Percentiles rank a stretch among this genome's conserved stretches.
These are phyloP conservation scores for Limonium bicolor DNA, from an alignment of 148 eudicot species.

Conservation along the genomic window DNA sequence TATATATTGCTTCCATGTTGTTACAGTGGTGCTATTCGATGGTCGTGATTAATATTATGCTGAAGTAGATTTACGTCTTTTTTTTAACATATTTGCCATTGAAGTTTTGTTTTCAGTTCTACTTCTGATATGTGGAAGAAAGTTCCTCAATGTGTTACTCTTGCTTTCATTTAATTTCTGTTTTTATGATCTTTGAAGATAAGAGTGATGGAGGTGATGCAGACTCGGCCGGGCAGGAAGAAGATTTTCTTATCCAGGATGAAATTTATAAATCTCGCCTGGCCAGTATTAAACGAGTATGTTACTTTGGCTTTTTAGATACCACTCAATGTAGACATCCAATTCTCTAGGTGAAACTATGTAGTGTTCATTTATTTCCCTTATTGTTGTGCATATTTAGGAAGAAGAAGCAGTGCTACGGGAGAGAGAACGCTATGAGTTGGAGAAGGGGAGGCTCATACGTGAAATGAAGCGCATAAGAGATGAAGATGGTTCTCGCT, in stretches of 20 bases:
- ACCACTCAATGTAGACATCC: too few species aligned
- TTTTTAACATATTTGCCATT: too few species aligned
- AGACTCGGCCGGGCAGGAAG: conserved; percentile 57
- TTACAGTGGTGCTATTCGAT: too few species aligned
- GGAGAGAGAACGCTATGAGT: conserved; percentile 84
- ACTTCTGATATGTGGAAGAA: too few species aligned
- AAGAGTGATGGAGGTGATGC: conserved; percentile 54
- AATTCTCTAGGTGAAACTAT: neutral
- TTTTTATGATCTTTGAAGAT: conserved; percentile 32
- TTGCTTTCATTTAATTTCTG: conserved; percentile 9
- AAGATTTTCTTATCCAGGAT: conserved; percentile 68
- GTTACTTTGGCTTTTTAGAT: conserved; percentile 14
- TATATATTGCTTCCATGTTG: neutral
- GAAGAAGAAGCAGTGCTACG: conserved; percentile 76
- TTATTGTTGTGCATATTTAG: conserved; percentile 17
- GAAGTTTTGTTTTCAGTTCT: too few species aligned
- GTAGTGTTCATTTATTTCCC: neutral
- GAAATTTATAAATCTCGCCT: conserved; percentile 88
- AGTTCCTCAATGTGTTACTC: too few species aligned
- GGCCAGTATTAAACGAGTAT: conserved; percentile 88
- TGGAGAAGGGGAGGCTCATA: conserved; percentile 93
- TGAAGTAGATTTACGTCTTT: too few species aligned
- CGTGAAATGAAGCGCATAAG: conserved; percentile 99
- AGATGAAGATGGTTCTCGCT: conserved; percentile 97
- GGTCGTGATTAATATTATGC: too few species aligned